phyloP scores from a whole-genome alignment of 768 basidiomycete species.

The Rhizopogon rudus region DNA sequence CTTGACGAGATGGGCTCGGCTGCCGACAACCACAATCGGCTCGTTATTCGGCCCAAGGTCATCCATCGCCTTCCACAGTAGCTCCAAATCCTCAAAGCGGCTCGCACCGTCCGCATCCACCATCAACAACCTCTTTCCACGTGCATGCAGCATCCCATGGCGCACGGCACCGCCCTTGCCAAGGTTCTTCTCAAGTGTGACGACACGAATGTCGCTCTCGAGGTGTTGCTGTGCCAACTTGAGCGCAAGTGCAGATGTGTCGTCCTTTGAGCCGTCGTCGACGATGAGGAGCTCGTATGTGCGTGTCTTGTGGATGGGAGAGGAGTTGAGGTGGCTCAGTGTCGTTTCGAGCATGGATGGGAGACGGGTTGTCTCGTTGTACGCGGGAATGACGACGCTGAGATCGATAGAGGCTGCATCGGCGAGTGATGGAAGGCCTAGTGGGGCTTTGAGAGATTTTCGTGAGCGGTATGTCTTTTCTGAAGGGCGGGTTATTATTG shows the following conservation, averaged over 20 bases:
- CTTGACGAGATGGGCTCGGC: constrained; percentile 87
- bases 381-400: constrained; percentile 85
- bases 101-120: constrained; percentile 96
- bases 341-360: constrained; percentile 78
- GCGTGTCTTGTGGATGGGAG: constrained; percentile 32
- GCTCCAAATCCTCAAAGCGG: constrained; percentile 76
- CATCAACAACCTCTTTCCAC: constrained; percentile 79
- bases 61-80: constrained; percentile 77
- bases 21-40: constrained; percentile 75
- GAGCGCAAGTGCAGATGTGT: constrained; percentile 62
- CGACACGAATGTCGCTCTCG: constrained; percentile 64
- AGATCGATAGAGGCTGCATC: constrained; percentile 62
- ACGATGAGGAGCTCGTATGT: constrained; percentile 82
- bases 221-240: constrained; percentile 53
- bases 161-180: constrained; percentile 93
- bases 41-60: constrained; percentile 41
- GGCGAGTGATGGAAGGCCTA: constrained; percentile 51
- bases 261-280: constrained; percentile 86
- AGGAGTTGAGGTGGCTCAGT: constrained; percentile 53
- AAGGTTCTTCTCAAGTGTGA: constrained; percentile 72
- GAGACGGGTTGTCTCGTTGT: constrained; percentile 85
- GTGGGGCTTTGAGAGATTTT: constrained; percentile 45
- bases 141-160: constrained; percentile 83
- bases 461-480: constrained; percentile 67
- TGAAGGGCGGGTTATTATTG: constrained; percentile 55